Evolutionary conservation across 2,329 filamentous ascomycete genomes (phyloP).

Genomic region (Phoma herbarum): DNA sequence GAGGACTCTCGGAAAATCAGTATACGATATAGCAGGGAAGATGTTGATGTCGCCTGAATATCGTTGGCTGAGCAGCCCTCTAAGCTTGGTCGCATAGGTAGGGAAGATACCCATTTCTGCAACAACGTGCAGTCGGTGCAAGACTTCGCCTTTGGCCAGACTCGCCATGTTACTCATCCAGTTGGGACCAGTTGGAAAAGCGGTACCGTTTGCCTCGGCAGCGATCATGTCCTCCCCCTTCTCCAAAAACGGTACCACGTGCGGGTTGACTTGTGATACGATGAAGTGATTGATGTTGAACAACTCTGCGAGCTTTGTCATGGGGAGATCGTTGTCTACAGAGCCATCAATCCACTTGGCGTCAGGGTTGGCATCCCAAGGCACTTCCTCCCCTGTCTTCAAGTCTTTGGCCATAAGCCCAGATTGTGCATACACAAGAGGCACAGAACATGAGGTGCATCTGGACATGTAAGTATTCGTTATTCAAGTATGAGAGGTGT

Average conservation of each 20-base stretch:
- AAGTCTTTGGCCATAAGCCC: conserved; percentile 86
- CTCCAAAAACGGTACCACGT: conserved; percentile 85
- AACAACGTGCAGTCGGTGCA: conserved; percentile 82
- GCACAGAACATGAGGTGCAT: conserved; percentile 93
- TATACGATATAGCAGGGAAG: conserved; percentile 77
- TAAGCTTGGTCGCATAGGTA: conserved; percentile 78
- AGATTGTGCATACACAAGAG: conserved; percentile 81
- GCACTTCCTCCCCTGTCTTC: conserved; percentile 75
- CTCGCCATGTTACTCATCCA: conserved; percentile 75
- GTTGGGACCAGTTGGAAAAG: conserved; percentile 56
- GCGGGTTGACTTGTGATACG: conserved; percentile 94
- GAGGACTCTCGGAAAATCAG: conserved; percentile 78
- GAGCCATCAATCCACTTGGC: conserved; percentile 89
- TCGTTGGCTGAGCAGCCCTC: conserved; percentile 84
- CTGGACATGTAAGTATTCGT: conserved; percentile 43
- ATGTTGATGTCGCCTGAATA: conserved; percentile 98
- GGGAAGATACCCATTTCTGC: conserved; percentile 83
- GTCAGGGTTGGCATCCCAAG: conserved; percentile 87
- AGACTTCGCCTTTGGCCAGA: conserved; percentile 78
- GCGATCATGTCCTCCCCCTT: conserved; percentile 70
- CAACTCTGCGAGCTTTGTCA: conserved; percentile 89
- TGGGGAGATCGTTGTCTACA: conserved; percentile 92
- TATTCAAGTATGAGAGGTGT: neutral
- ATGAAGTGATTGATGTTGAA: conserved; percentile 99
- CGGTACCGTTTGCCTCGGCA: conserved; percentile 43